Evolutionary conservation across 805 yeast genomes (phyloP).

Genomic region (Schwanniomyces pseudopolymorphus): DNA sequence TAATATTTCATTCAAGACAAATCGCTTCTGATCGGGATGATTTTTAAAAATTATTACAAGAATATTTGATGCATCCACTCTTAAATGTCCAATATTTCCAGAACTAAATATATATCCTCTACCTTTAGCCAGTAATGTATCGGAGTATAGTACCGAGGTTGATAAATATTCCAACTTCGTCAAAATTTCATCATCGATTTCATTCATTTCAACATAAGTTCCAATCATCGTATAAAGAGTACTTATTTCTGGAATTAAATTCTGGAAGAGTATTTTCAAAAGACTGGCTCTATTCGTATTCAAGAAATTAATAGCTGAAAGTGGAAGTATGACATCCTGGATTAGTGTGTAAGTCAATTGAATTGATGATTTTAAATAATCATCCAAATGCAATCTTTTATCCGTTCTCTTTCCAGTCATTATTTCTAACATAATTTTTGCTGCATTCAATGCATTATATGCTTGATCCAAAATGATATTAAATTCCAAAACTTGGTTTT

Average conservation of each 20-base stretch:
- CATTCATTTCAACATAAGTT: constrained; percentile 8
- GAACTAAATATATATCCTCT: constrained; percentile 17
- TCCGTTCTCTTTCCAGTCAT: constrained; percentile 42
- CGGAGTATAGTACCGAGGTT: constrained; percentile 40
- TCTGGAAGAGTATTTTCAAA: constrained; percentile 8
- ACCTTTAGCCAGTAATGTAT: constrained; percentile 19
- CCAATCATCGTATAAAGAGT: constrained; percentile 9
- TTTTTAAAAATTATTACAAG: constrained; percentile 34
- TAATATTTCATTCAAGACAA: constrained; percentile 61
- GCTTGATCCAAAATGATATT: constrained; percentile 10
- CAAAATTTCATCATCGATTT: constrained; percentile 47
- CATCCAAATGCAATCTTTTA: constrained; percentile 46
- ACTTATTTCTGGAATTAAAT: constrained; percentile 14
- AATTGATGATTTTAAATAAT: constrained; percentile 39
- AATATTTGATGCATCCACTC: constrained; percentile 24
- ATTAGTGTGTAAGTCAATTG: constrained; percentile 34
- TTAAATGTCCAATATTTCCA: constrained; percentile 24
- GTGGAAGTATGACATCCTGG: constrained; percentile 26
- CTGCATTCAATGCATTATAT: constrained; percentile 28
- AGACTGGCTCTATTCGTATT: constrained; percentile 1
- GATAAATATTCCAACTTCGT: constrained; percentile 61
- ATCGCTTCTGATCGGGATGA: constrained; percentile 53
- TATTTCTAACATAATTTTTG: constrained; percentile 19
- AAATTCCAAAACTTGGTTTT: neutral
- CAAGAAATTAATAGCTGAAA: constrained; percentile 3